These are phyloP conservation scores for Cystoderma amianthinum DNA, from an alignment of 768 basidiomycete genomes.

Conservation along the genomic window DNA sequence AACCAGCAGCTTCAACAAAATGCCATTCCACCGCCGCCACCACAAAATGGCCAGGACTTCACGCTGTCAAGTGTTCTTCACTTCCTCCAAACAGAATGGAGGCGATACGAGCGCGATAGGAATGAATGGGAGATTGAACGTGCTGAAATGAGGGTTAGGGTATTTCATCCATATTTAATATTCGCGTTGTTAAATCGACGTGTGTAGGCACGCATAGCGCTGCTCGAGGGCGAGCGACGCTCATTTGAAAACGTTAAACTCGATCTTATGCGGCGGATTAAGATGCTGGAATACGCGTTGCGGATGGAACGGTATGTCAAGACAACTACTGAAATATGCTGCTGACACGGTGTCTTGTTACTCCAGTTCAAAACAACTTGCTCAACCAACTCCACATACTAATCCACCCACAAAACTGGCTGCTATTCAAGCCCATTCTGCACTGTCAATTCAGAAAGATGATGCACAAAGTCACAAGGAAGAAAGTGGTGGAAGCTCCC, in stretches of 20 bases:
- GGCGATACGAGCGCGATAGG: slow-evolving; percentile 94
- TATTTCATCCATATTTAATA: slow-evolving; percentile 12
- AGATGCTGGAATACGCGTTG: slow-evolving; percentile 98
- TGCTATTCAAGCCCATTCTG: slow-evolving; percentile 47
- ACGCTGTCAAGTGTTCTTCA: slow-evolving; percentile 93
- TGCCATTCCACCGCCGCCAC: slow-evolving; percentile 65
- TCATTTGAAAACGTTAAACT: slow-evolving; percentile 97
- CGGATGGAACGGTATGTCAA: slow-evolving; percentile 84
- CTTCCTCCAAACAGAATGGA: slow-evolving; percentile 97
- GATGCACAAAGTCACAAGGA: slow-evolving; percentile 70
- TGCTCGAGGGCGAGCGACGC: slow-evolving; percentile 93
- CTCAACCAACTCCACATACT: slow-evolving; percentile 47
- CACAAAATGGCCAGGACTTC: slow-evolving; percentile 86
- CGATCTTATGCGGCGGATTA: slow-evolving; percentile 92
- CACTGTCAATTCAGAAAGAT: slow-evolving; percentile 55
- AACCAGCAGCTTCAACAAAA: slow-evolving; percentile 40
- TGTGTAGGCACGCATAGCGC: slow-evolving; percentile 86
- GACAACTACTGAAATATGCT: slow-evolving; percentile 7
- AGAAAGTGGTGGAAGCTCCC: slow-evolving; percentile 77
- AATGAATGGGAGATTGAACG: slow-evolving; percentile 99
- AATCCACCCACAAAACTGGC: slow-evolving; percentile 63
- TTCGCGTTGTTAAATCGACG: slow-evolving; percentile 18
- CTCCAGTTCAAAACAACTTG: slow-evolving; percentile 74
- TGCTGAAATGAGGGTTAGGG: slow-evolving; percentile 94
- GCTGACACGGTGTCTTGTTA: slow-evolving; percentile 26